Conservation (phyloP, 176 grass and related monocot species). For the Juncus effusus region DNA sequence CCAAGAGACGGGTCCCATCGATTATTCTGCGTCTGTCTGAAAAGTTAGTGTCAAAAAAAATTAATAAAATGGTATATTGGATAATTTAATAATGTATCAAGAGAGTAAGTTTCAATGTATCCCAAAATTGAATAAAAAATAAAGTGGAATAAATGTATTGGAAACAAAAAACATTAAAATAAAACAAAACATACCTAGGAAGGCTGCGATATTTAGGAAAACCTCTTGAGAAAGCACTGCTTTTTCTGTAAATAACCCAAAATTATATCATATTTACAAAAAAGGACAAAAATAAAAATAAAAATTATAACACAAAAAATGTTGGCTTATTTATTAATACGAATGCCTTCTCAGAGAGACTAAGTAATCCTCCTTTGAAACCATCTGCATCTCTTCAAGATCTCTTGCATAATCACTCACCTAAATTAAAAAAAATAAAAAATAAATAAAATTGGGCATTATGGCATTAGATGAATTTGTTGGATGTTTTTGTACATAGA, state of each 20-base stretch:
- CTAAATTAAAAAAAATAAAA: slow-evolving; percentile 51
- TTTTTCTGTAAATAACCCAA: slow-evolving; percentile 69
- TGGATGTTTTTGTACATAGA: background rate
- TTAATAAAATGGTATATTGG: slow-evolving; percentile 9
- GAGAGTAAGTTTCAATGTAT: slow-evolving; percentile 5
- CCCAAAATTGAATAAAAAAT: slow-evolving; percentile 14
- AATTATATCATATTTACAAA: slow-evolving; percentile 34
- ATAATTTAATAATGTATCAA: background rate
- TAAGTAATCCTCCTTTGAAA: slow-evolving; percentile 98
- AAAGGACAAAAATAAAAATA: slow-evolving; percentile 24
- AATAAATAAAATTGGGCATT: slow-evolving; percentile 19
- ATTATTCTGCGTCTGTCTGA: slow-evolving; percentile 76
- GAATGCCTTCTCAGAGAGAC: slow-evolving; percentile 92
- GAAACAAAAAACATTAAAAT: background rate
- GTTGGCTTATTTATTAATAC: slow-evolving; percentile 14
- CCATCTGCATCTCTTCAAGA: slow-evolving; percentile 99
- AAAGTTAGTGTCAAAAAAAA: slow-evolving; percentile 22
- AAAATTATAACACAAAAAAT: slow-evolving; percentile 16
- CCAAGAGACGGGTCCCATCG: slow-evolving; percentile 89
- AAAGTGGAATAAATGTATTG: background rate
- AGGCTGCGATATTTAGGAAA: slow-evolving; percentile 92
- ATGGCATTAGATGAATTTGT: background rate
- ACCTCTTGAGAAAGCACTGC: slow-evolving; percentile 91
- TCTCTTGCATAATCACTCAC: slow-evolving; percentile 98
- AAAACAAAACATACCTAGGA: slow-evolving; percentile 68